Conservation (phyloP, 768 basidiomycete genomes). For the Boletellus emodensis region DNA sequence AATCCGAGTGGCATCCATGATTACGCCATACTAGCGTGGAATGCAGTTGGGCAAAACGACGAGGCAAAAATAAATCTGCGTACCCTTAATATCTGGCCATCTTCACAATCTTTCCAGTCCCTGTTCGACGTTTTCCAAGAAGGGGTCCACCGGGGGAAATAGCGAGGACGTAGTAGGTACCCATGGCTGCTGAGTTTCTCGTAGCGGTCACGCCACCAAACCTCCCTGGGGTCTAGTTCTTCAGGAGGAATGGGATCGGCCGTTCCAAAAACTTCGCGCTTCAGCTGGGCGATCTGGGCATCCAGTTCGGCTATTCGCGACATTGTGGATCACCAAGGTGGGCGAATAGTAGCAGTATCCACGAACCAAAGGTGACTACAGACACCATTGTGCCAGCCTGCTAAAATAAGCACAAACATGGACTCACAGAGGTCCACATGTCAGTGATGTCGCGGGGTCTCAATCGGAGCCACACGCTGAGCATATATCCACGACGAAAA, state of each 20-base stretch:
- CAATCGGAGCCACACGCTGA: slow-evolving; percentile 4
- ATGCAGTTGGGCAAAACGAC: background rate
- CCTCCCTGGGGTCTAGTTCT: slow-evolving; percentile 5
- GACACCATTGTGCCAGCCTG: background rate
- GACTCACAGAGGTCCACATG: background rate
- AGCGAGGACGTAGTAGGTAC: slow-evolving; percentile 13
- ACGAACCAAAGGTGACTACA: no score
- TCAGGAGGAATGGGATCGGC: background rate
- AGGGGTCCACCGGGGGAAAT: slow-evolving; percentile 9
- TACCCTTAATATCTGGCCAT: background rate
- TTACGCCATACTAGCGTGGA: background rate
- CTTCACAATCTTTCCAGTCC: background rate
- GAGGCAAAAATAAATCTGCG: background rate
- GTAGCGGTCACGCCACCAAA: slow-evolving; percentile 13
- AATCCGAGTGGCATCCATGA: slow-evolving; percentile 29
- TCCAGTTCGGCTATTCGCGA: background rate
- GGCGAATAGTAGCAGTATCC: no score
- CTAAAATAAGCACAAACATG: slow-evolving; percentile 14
- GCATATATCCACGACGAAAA: no score
- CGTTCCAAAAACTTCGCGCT: background rate
- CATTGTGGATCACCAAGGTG: background rate
- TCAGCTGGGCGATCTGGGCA: background rate
- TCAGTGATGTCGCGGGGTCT: background rate
- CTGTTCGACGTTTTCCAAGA: slow-evolving; percentile 3
- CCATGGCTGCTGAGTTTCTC: slow-evolving; percentile 1